A percentile compares a stretch with the other conserved stretches of the same genome.
phyloP scores from a whole-genome alignment of 441 rosid genomes.

The Manihot esculenta region DNA sequence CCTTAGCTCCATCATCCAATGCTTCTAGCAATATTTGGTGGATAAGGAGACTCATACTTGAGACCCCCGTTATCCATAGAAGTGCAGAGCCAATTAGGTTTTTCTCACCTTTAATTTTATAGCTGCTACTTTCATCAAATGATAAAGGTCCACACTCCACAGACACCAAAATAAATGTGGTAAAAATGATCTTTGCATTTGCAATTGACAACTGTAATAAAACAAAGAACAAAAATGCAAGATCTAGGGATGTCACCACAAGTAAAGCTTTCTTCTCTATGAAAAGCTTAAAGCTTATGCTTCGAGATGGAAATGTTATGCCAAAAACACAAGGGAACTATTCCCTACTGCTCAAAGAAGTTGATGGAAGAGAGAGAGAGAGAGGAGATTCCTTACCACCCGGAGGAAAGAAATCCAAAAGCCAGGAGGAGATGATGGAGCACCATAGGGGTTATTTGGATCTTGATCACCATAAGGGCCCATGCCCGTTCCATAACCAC shows the following conservation, averaged over 20 bases:
- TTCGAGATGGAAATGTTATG: background rate
- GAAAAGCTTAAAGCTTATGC: background rate
- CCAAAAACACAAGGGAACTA: background rate
- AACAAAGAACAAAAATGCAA: background rate
- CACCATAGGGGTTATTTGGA: conserved; percentile 84
- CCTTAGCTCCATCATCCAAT: too few species aligned
- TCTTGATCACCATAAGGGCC: conserved; percentile 85
- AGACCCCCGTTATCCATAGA: too few species aligned
- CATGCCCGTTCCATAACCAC: conserved; percentile 89
- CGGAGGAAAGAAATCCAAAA: too few species aligned
- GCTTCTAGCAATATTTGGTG: too few species aligned
- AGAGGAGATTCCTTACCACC: conserved; percentile 55
- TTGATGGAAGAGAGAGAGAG: background rate
- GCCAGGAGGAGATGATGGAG: conserved; percentile 88
- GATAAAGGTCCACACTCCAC: background rate
- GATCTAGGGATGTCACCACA: background rate
- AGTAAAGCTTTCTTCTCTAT: background rate
- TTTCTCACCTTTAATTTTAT: background rate
- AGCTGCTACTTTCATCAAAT: background rate
- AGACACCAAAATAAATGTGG: background rate
- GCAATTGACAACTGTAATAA: background rate
- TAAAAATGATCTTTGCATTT: background rate
- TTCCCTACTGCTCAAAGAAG: conserved; percentile 63
- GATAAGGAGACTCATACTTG: too few species aligned
- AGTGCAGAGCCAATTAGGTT: too few species aligned